Conservation (phyloP, 2,329 filamentous ascomycete genomes). For the Myriosclerotinia scirpicola region DNA sequence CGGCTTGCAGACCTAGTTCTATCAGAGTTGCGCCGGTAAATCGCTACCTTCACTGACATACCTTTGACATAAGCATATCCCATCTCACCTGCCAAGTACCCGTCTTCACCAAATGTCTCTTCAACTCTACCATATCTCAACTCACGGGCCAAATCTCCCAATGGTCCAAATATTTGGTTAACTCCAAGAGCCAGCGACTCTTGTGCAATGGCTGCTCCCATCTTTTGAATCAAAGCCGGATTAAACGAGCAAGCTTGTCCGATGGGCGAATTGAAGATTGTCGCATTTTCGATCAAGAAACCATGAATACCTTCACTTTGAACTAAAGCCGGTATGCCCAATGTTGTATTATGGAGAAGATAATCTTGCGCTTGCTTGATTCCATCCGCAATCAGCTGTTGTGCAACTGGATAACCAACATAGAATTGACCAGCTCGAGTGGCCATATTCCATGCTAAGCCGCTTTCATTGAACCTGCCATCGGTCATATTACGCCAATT, state of each 20-base stretch:
- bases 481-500: slow-evolving; percentile 72
- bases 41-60: slow-evolving; percentile 46
- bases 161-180: slow-evolving; percentile 71
- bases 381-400: slow-evolving; percentile 61
- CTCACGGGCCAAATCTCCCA: slow-evolving; percentile 70
- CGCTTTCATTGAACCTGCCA: slow-evolving; percentile 65
- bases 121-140: slow-evolving; percentile 71
- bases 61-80: slow-evolving; percentile 61
- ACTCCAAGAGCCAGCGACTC: slow-evolving; percentile 68
- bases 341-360: slow-evolving; percentile 61
- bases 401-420: slow-evolving; percentile 65
- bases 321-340: slow-evolving; percentile 71
- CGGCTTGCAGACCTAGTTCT: slow-evolving; percentile 59
- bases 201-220: slow-evolving; percentile 64
- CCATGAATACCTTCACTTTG: slow-evolving; percentile 76
- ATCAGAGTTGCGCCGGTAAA: slow-evolving; percentile 36
- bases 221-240: slow-evolving; percentile 60
- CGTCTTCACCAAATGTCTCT: slow-evolving; percentile 71
- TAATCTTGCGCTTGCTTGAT: slow-evolving; percentile 69
- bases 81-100: slow-evolving; percentile 66
- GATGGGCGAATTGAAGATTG: slow-evolving; percentile 78
- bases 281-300: slow-evolving; percentile 69
- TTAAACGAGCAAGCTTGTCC: slow-evolving; percentile 72
- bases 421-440: slow-evolving; percentile 60
- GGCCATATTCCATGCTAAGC: slow-evolving; percentile 63